phyloP scores from a whole-genome alignment of 1,284 basidiomycete genomes.

The Cutaneotrichosporon sp. region DNA sequence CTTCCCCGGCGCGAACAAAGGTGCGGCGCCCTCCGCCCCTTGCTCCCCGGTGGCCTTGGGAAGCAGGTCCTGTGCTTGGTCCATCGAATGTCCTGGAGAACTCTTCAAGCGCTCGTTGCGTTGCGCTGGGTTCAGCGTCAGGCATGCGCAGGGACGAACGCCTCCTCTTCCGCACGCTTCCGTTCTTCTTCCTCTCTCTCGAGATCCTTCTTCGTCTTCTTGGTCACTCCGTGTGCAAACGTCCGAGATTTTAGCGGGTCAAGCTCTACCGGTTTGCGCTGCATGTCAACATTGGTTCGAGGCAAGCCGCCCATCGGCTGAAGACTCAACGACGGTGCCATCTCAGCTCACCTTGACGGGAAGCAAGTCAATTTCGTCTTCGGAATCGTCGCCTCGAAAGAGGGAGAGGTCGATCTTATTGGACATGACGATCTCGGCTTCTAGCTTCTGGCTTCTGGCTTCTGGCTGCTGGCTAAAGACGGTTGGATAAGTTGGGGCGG shows the following conservation, averaged over 20 bases:
- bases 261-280: slow-evolving; percentile 32
- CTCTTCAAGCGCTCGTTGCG: slow-evolving; percentile 16
- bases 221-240: slow-evolving; percentile 53
- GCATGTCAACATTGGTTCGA: too few relatives aligned
- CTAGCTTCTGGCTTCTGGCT: too few relatives aligned
- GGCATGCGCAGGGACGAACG: slow-evolving; percentile 30
- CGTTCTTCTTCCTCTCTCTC: slow-evolving; percentile 86
- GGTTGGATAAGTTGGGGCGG: too few relatives aligned
- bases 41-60: neutral
- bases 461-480: too few relatives aligned
- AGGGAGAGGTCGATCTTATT: slow-evolving; percentile 48
- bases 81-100: slow-evolving; percentile 16
- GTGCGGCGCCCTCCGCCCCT: slow-evolving; percentile 34
- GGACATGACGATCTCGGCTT: slow-evolving; percentile 34
- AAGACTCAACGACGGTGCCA: too few relatives aligned
- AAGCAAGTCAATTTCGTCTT: slow-evolving; percentile 41
- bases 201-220: slow-evolving; percentile 71
- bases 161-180: slow-evolving; percentile 73
- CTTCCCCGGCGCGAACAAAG: slow-evolving; percentile 70
- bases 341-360: slow-evolving; percentile 34
- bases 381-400: slow-evolving; percentile 50
- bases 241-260: slow-evolving; percentile 51
- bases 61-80: neutral
- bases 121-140: neutral
- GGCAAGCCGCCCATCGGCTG: too few relatives aligned